Evolutionary conservation across 441 rosid genomes (phyloP), one percentile per base, ranked within the genome.

Genomic region (Populus hybrid): DNA sequence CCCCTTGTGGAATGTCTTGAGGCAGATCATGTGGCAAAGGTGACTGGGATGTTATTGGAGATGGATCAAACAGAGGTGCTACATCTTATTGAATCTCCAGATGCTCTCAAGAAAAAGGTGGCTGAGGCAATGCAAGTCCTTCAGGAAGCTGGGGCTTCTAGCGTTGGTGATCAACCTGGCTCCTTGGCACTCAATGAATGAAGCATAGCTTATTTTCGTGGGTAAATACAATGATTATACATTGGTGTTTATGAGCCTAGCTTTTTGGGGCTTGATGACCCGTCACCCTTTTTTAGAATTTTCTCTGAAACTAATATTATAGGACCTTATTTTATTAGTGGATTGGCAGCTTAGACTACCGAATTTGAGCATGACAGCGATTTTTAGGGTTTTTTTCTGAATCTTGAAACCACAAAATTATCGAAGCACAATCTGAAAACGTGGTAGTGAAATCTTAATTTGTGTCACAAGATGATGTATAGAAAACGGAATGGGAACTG

Each of bases 11-110:
- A 85, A 70, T 93, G 32, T 30, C 32, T 30, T 3, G 32, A 30
- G 32, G 4, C 32, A 30, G 32, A 30, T 30, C 32, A 30, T 30
- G 32, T 30, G 32, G 32, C 32, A 30, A 30, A 30, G 32, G 32
- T 30, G 32, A 30, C 32, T 30, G 32, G 32, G 32, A 30, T 30
- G 32, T 30, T 30, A 78, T 78, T 93, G 73, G 98, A 92, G 89
- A 93, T 93, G 97, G 97, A 93, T 66, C 94, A 90, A 54, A 84
- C 92, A 0, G 98, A 93, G 87, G 89, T 92, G 11, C 82, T 93
- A 8, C 92, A 89, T 81, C 90, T 93, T 67, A 77, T 90, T 0
- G 93, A 93, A 81, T 90, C 98, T 46, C 97, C 98, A 0, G 97
- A 90, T 73, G 93, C 93, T 64, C 87, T 92, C 30, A 88, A 85